phyloP scores from a whole-genome alignment of 768 basidiomycete genomes.

The Boletus patriciae region DNA sequence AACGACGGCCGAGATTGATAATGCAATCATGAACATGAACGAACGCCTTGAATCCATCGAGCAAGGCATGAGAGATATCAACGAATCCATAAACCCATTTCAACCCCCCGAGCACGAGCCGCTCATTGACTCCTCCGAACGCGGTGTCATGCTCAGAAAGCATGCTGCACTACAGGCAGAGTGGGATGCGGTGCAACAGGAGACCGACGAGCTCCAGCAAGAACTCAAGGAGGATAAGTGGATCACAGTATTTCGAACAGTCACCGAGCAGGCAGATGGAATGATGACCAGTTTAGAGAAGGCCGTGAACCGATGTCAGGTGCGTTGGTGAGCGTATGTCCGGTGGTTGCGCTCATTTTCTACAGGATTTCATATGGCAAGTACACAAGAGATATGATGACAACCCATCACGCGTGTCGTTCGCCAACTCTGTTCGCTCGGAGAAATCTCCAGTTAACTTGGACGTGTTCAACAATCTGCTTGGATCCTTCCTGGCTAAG shows the following conservation, averaged over 20 bases:
- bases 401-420: constrained; percentile 39
- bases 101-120: constrained; percentile 49
- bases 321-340: constrained; percentile 36
- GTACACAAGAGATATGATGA: constrained; percentile 63
- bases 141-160: constrained; percentile 60
- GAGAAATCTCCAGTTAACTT: constrained; percentile 54
- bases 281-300: constrained; percentile 98
- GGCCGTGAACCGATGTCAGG: constrained; percentile 86
- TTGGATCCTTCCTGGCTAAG: constrained; percentile 83
- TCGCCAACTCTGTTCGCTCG: constrained; percentile 46
- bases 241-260: constrained; percentile 92
- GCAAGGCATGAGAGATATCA: constrained; percentile 68
- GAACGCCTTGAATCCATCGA: constrained; percentile 74
- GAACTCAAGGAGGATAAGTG: constrained; percentile 98
- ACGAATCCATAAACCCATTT: constrained; percentile 63
- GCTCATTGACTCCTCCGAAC: constrained; percentile 42
- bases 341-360: constrained; percentile 1
- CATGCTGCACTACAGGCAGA: constrained; percentile 70
- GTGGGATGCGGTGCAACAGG: constrained; percentile 80
- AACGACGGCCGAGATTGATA: constrained; percentile 73
- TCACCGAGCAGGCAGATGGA: constrained; percentile 91
- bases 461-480: constrained; percentile 63
- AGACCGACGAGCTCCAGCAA: constrained; percentile 78
- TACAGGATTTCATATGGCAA: constrained; percentile 84
- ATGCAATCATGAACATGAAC: constrained; percentile 75